Base-by-base conservation (phyloP, 2,329 filamentous ascomycete genomes). In the Alternaria arborescens region DNA sequence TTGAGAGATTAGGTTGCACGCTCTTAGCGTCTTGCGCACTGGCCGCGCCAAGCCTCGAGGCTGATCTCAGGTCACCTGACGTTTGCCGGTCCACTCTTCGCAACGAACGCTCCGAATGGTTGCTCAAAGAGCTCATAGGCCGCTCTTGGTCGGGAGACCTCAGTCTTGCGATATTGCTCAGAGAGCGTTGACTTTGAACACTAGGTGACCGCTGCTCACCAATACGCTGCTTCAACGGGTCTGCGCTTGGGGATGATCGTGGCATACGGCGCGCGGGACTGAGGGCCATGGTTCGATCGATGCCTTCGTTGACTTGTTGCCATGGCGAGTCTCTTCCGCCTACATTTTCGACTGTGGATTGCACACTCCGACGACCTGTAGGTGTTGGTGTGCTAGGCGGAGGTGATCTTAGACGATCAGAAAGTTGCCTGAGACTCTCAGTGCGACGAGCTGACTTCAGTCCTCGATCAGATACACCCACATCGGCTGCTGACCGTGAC, bases 41-140 rank as follows among this genome's bases (percentile, higher is more conserved):
- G 79, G 78, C 77, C 75, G 82, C 81, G 79, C 82, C 81, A 81
- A 83, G 85, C 85, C 86, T 86, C 80, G 87, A 87, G 69, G 87
- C 87, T 69, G 86, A 87, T 81, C 90, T 83, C 71, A 96, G 84
- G 84, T 96, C 91, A 79, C 91, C 89, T 85, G 91, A 94, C 78
- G 89, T 75, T 77, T 83, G 85, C 51, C 85, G 83, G 69, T 89
- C 88, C 65, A 87, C 85, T 65, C 92, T 87, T 72, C 93, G 87
- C 62, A 95, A 85, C 48, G 90, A 88, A 65, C 90, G 90, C 61
- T 89, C 90, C 65, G 84, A 87, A 64, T 83, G 81, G 61, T 84
- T 82, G 78, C 84, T 88, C 66, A 81, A 74, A 64, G 84, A 78
- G 76, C 89, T 92, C 67, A 89, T 86, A 77, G 91, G 86, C 75